Evolutionary conservation across 2,329 filamentous ascomycete genomes (phyloP).

Genomic region (Aspergillus sp.): DNA sequence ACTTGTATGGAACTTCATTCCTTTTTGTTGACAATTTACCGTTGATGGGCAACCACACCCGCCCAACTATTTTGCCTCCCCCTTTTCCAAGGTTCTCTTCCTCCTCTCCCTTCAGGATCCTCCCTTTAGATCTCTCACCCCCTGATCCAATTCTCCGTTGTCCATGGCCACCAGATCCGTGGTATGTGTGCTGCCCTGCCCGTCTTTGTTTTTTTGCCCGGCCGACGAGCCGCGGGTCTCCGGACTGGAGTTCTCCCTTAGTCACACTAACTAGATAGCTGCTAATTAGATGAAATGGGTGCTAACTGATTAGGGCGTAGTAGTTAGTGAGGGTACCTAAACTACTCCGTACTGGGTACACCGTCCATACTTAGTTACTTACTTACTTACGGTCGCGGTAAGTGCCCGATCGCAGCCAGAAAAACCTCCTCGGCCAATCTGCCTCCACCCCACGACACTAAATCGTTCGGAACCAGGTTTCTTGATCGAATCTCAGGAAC

Average conservation of each 20-base stretch:
- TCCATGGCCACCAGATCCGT: conserved; percentile 2
- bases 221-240: background rate
- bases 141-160: background rate
- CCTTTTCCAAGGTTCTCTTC: conserved; percentile 8
- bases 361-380: background rate
- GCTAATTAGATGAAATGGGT: no score
- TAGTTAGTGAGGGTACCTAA: background rate
- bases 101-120: no score
- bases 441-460: background rate
- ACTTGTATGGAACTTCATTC: background rate
- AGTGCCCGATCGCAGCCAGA: background rate
- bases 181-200: background rate
- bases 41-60: background rate
- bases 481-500: background rate
- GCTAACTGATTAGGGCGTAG: no score
- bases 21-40: conserved; percentile 4
- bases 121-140: background rate
- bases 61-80: conserved; percentile 13
- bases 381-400: background rate
- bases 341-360: background rate
- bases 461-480: background rate
- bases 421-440: background rate
- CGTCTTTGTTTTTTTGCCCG: background rate
- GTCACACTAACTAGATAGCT: background rate
- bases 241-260: background rate